A percentile compares a stretch with the other conserved stretches of the same genome.
These are phyloP conservation scores for Adansonia grandidieri DNA, from an alignment of 441 rosid species.

Conservation along the genomic window DNA sequence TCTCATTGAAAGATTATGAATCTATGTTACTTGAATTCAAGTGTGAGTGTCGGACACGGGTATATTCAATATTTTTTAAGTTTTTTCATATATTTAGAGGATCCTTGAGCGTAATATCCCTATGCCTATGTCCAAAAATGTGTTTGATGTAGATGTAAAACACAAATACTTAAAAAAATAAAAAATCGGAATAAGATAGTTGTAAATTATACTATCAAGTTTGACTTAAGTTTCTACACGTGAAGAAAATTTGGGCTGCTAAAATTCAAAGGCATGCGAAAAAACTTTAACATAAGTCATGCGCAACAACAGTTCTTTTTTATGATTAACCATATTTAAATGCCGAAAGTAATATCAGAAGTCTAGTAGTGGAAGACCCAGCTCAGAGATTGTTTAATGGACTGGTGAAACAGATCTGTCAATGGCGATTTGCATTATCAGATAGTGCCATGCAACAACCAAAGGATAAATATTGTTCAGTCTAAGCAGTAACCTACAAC, in stretches of 20 bases:
- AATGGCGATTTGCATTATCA: constrained; percentile 24
- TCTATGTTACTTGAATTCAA: too few relatives aligned
- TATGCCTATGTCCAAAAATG: too few relatives aligned
- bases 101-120: too few relatives aligned
- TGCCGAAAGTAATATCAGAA: constrained; percentile 24
- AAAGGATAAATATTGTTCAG: constrained; percentile 7
- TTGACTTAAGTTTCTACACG: constrained; percentile 42
- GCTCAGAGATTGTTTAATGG: constrained; percentile 31
- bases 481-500: background rate
- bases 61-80: too few relatives aligned
- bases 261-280: constrained; percentile 16
- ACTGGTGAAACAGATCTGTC: constrained; percentile 28
- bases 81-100: too few relatives aligned
- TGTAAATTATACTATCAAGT: constrained; percentile 32
- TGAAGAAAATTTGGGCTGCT: constrained; percentile 32
- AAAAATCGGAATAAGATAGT: too few relatives aligned
- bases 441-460: constrained; percentile 21
- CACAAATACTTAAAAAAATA: too few relatives aligned
- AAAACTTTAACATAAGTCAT: constrained; percentile 11
- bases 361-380: constrained; percentile 19
- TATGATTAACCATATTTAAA: constrained; percentile 10
- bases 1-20: background rate
- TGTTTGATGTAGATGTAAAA: too few relatives aligned
- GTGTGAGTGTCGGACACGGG: too few relatives aligned
- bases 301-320: constrained; percentile 11